Base-by-base conservation (phyloP, 768 basidiomycete species). In the Lanmaoa pseudosensibilis region DNA sequence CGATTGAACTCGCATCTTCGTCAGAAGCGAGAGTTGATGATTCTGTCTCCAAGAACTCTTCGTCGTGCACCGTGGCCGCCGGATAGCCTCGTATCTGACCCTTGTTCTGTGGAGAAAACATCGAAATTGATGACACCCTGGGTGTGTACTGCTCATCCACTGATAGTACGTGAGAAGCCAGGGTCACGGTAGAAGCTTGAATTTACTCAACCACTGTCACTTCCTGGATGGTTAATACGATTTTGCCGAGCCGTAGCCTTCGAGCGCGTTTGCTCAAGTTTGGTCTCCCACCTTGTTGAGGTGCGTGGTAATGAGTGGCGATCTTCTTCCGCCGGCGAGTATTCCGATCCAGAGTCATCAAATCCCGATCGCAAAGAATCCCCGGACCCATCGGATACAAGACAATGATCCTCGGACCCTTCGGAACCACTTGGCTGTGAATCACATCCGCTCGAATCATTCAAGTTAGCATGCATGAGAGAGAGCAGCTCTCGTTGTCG, bases 281-380 rank as follows among this genome's bases (percentile, higher is more conserved):
- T 60, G n/a, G 37, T 37, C 30, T 50, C 56, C 41, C 57, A 41
- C 32, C 41, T 56, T 11, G 46, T 45, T 9, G 55, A 49, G n/a
- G 23, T 36, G 13, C 32, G 55, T 37, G 40, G 52, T 2, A 50
- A 15, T 13, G 23, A 40, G 25, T 44, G 47, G 13, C 54, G 47
- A 32, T 57, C 48, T 41, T 71, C 66, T n/a, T 68, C 69, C 23
- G 46, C 65, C 4, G 65, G 59, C 16, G 69, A 70, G 55, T 72
- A 69, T 54, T 74, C 74, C 7, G 65, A 70, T 37, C 62, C 68
- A 43, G 69, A 68, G 30, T 71, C 73, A 30, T 66, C 58, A 11
- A 56, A 62, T 13, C 50, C 63, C 4, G 62, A 61, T 16, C 61
- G 64, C 23, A 61, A 46, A 32, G 68, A 68, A 55, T 61, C 46